phyloP scores from a whole-genome alignment of 345 rosid species.

The Euclidium syriacum region DNA sequence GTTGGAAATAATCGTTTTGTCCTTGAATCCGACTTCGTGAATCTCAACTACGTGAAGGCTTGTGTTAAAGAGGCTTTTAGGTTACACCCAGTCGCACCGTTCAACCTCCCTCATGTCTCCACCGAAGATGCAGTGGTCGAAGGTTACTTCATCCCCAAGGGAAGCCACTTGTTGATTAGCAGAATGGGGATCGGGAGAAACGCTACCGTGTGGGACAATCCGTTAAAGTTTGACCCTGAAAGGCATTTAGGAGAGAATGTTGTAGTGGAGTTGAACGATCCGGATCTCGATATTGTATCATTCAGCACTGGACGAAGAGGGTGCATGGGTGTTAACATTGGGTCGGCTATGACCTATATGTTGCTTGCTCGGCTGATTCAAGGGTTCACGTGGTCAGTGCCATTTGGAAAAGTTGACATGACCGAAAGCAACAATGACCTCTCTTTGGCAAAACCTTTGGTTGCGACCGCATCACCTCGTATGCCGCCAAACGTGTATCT shows the following conservation, averaged over 20 bases:
- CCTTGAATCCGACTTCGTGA: constrained; percentile 31
- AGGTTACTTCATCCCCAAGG: constrained; percentile 38
- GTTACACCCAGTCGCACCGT: too few species aligned
- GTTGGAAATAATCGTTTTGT: constrained; percentile 37
- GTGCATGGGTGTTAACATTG: constrained; percentile 27
- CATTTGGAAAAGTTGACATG: background rate
- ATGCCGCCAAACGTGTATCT: constrained; percentile 24
- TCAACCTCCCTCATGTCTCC: too few species aligned
- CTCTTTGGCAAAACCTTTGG: constrained; percentile 15
- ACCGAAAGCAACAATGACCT: background rate
- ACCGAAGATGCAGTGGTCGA: constrained; percentile 14
- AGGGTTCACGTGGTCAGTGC: constrained; percentile 33
- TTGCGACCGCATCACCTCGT: constrained; percentile 26
- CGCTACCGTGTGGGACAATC: constrained; percentile 35
- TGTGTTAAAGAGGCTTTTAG: too few species aligned
- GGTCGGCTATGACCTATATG: too few species aligned
- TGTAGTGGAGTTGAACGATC: constrained; percentile 15
- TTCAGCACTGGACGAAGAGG: constrained; percentile 46
- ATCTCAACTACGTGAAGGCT: too few species aligned
- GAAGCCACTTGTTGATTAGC: constrained; percentile 30
- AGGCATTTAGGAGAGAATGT: constrained; percentile 22
- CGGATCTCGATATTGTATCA: constrained; percentile 23
- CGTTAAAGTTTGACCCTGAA: constrained; percentile 33
- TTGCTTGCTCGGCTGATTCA: constrained; percentile 38
- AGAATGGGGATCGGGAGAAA: constrained; percentile 34